These are phyloP conservation scores for Pholiota microspora DNA, from an alignment of 768 basidiomycete species.

Conservation along the genomic window DNA sequence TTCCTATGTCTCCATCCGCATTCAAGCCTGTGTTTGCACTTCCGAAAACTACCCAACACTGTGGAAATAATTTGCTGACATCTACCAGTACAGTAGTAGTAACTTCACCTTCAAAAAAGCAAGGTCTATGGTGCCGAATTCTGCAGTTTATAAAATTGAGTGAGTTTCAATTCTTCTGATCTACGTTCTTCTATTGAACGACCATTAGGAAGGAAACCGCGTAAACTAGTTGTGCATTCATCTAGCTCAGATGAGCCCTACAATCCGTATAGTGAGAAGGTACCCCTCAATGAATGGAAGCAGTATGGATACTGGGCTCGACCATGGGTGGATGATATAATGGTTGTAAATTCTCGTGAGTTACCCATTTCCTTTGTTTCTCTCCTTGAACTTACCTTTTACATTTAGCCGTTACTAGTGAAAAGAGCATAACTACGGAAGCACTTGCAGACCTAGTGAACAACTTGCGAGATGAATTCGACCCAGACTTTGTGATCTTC, in stretches of 20 bases:
- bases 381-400: too few relatives aligned
- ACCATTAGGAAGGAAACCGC: constrained; percentile 4
- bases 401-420: constrained; percentile 15
- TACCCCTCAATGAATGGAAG: constrained; percentile 44
- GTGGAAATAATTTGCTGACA: constrained; percentile 1
- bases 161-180: background rate
- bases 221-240: background rate
- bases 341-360: constrained; percentile 44
- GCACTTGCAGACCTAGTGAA: constrained; percentile 31
- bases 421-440: constrained; percentile 18
- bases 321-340: constrained; percentile 38
- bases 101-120: constrained; percentile 1
- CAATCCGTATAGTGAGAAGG: constrained; percentile 12
- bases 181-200: background rate
- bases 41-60: background rate
- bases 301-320: constrained; percentile 54
- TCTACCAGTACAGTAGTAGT: constrained; percentile 10
- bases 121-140: constrained; percentile 16
- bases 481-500: constrained; percentile 1
- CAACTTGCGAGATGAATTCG: constrained; percentile 29
- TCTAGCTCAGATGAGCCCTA: constrained; percentile 7
- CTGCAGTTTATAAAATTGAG: constrained; percentile 12
- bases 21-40: constrained; percentile 23
- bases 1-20: constrained; percentile 20
- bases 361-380: constrained; percentile 13